Conservation (phyloP, 306 rosid species). For the Hippophae gyantsensis region DNA sequence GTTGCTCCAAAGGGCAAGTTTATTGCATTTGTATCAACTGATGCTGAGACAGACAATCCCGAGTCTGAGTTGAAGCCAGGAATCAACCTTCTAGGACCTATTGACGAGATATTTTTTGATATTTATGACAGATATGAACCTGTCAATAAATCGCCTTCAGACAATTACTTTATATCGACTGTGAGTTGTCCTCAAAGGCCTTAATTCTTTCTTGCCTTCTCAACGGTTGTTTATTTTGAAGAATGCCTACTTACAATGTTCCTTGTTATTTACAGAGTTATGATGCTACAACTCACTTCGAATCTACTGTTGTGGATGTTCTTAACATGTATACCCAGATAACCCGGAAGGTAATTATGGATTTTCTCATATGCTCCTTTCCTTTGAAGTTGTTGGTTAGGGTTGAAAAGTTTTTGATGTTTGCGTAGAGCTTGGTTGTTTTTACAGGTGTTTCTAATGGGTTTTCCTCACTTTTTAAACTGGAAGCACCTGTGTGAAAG, state of each 20-base stretch:
- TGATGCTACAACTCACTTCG: slow-evolving; percentile 95
- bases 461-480: too few species aligned
- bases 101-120: slow-evolving; percentile 86
- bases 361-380: slow-evolving; percentile 10
- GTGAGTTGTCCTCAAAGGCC: slow-evolving; percentile 32
- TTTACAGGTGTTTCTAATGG: background rate
- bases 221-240: background rate
- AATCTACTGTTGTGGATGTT: slow-evolving; percentile 79
- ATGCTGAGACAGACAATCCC: slow-evolving; percentile 90
- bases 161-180: slow-evolving; percentile 86
- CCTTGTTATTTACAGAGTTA: slow-evolving; percentile 57
- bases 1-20: slow-evolving; percentile 95
- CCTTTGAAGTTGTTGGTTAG: slow-evolving; percentile 6
- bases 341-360: slow-evolving; percentile 68
- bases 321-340: slow-evolving; percentile 91
- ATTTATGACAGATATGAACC: slow-evolving; percentile 83
- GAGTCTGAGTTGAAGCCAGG: slow-evolving; percentile 83
- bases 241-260: background rate
- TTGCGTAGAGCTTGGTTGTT: background rate
- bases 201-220: background rate
- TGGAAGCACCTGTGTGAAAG: too few species aligned
- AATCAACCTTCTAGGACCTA: slow-evolving; percentile 80
- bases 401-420: background rate
- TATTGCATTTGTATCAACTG: slow-evolving; percentile 90
- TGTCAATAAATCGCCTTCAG: slow-evolving; percentile 74